phyloP scores from a whole-genome alignment of 1,284 basidiomycete genomes.

The Ganoderma sp. region DNA sequence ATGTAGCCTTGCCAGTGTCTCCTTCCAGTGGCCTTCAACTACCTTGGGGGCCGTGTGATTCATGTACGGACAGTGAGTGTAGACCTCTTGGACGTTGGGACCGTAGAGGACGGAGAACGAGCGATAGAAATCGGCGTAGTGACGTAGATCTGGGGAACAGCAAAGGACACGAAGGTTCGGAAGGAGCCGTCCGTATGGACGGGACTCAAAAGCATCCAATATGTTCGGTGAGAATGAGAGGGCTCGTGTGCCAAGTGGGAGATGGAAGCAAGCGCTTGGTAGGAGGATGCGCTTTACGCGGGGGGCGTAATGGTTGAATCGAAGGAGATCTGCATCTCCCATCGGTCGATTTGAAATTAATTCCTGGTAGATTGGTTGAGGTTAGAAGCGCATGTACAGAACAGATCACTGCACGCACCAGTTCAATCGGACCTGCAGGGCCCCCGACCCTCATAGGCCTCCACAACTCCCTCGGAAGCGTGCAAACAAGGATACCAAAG shows the following conservation, averaged over 20 bases:
- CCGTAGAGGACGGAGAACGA: slow-evolving; percentile 10
- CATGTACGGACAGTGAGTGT: neutral
- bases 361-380: neutral
- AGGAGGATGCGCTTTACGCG: slow-evolving; percentile 10
- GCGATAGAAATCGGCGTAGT: slow-evolving; percentile 8
- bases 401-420: neutral
- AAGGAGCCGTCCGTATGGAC: neutral
- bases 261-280: neutral
- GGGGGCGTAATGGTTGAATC: slow-evolving; percentile 8
- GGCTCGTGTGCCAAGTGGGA: neutral
- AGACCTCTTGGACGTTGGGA: slow-evolving; percentile 3
- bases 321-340: slow-evolving; percentile 6
- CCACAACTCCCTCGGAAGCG: slow-evolving; percentile 13
- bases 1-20: neutral
- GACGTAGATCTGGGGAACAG: neutral
- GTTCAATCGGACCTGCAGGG: neutral
- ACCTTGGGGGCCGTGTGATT: neutral
- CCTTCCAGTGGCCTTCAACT: neutral
- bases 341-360: neutral
- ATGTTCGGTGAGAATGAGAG: neutral
- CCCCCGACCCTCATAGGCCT: neutral
- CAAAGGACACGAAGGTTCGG: slow-evolving; percentile 14
- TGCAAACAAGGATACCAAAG: slow-evolving; percentile 13
- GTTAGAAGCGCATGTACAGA: neutral
- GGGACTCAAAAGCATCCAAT: neutral